phyloP scores from a whole-genome alignment of 1,284 basidiomycete genomes.

The Puccinia brachypodii region DNA sequence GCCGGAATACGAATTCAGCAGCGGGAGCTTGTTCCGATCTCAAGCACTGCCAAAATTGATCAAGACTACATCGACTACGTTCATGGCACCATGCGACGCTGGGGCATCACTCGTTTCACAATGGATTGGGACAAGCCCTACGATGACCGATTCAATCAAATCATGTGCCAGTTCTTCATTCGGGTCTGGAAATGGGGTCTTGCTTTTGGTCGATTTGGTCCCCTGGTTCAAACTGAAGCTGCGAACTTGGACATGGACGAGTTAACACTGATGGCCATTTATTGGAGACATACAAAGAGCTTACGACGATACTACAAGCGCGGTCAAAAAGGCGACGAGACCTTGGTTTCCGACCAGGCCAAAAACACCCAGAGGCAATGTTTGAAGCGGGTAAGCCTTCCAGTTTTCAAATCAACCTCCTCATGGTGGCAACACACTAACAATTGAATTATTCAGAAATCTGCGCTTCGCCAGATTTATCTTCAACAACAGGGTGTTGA shows the following conservation, averaged over 20 bases:
- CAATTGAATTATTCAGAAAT: constrained; percentile 4
- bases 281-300: constrained; percentile 20
- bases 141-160: constrained; percentile 32
- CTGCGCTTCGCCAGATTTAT: constrained; percentile 6
- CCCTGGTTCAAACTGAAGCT: constrained; percentile 3
- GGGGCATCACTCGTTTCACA: constrained; percentile 19
- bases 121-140: constrained; percentile 24
- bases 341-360: too few relatives aligned
- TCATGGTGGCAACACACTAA: background rate
- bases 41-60: constrained; percentile 26
- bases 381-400: background rate
- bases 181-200: constrained; percentile 40
- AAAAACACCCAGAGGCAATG: background rate
- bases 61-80: constrained; percentile 20
- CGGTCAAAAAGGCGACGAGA: too few relatives aligned
- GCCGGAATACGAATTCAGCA: background rate
- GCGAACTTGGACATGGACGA: constrained; percentile 14
- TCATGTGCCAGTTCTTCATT: too few relatives aligned
- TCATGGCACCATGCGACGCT: constrained; percentile 29
- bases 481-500: constrained; percentile 31
- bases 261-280: background rate
- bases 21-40: background rate
- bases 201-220: background rate
- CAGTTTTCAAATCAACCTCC: background rate
- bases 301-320: too few relatives aligned